A percentile compares a stretch with the other conserved stretches of the same genome.
Evolutionary conservation across 208 protist genomes (phyloP).

Genomic region (Porcisia hertigi): DNA sequence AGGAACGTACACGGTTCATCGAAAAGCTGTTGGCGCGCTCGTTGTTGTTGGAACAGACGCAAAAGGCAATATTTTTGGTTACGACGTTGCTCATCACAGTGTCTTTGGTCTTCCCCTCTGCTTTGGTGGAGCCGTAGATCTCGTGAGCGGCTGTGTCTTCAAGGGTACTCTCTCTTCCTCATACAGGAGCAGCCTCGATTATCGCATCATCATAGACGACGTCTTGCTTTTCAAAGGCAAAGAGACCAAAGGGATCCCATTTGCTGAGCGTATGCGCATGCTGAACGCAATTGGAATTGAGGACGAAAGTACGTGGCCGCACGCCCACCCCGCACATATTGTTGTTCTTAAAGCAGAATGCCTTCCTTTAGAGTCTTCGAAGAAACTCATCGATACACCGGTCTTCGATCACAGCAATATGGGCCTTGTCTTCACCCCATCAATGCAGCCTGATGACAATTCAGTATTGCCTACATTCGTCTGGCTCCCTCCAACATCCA

Average conservation of each 20-base stretch:
- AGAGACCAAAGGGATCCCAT: slow-evolving; percentile 51
- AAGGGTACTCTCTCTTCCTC: slow-evolving; percentile 61
- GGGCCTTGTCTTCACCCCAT: slow-evolving; percentile 66
- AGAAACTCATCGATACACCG: slow-evolving; percentile 36
- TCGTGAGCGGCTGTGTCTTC: slow-evolving; percentile 58
- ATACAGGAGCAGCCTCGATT: slow-evolving; percentile 52
- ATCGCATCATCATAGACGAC: slow-evolving; percentile 78
- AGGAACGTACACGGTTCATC: slow-evolving; percentile 46
- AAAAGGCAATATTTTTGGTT: slow-evolving; percentile 61
- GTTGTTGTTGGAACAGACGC: slow-evolving; percentile 58
- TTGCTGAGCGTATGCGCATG: slow-evolving; percentile 61
- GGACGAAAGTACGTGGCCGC: slow-evolving; percentile 69
- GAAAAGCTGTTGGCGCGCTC: slow-evolving; percentile 38
- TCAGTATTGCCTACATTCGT: slow-evolving; percentile 31
- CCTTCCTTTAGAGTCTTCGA: slow-evolving; percentile 33
- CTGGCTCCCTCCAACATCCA: slow-evolving; percentile 57
- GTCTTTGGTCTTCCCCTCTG: slow-evolving; percentile 70
- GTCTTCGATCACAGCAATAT: slow-evolving; percentile 55
- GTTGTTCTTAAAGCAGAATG: slow-evolving; percentile 65
- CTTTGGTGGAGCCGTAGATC: slow-evolving; percentile 36
- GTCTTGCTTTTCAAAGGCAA: slow-evolving; percentile 66
- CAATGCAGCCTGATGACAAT: slow-evolving; percentile 23
- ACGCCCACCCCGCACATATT: slow-evolving; percentile 50
- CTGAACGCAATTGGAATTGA: slow-evolving; percentile 62
- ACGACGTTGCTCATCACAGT: slow-evolving; percentile 51